Evolutionary conservation across 495 filamentous ascomycete genomes (phyloP), one percentile per base, ranked within the genome.

Genomic region (Filosporella fistucella): DNA sequence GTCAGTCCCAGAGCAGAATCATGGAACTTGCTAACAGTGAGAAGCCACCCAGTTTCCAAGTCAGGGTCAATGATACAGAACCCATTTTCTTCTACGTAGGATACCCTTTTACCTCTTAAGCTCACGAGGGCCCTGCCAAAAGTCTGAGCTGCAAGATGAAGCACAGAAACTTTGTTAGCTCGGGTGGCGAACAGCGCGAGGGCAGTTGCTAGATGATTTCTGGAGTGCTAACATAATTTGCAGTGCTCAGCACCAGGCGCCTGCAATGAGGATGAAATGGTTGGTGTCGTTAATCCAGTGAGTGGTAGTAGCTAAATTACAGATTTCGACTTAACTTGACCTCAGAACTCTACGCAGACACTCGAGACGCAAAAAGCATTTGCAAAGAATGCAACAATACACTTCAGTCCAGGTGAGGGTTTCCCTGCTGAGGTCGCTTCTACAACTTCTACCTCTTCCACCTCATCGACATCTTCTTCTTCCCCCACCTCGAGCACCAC

Each of bases 31-130:
- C 28, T 25, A 32, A 26, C n/a, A n/a, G 16, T 37, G 37, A 14
- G 14, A 17, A 81, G 69, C 67, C 63, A 11, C 74, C 72, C 29
- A 56, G 47, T 20, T 83, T 65, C 62, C 61, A 62, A 33, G 44
- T 81, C 12, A 59, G 53, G 5, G 65, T 85, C 55, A 82, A 82
- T 54, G 67, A 73, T 57, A 82, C 77, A 0, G 52, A 68, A 4
- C 76, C 80, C 3, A 69, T 81, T 24, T 83, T 80, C 58, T 82
- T 70, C 63, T 85, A 85, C 62, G n/a, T n/a, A n/a, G n/a, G n/a
- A n/a, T n/a, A n/a, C n/a, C n/a, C n/a, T n/a, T n/a, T n/a, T n/a
- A n/a, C n/a, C n/a, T n/a, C n/a, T n/a, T n/a, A n/a, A n/a, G n/a
- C n/a, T n/a, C n/a, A n/a, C n/a, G n/a, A n/a, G n/a, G n/a, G n/a